phyloP scores from a whole-genome alignment of 768 basidiomycete genomes.

The Naganishia onofrii region DNA sequence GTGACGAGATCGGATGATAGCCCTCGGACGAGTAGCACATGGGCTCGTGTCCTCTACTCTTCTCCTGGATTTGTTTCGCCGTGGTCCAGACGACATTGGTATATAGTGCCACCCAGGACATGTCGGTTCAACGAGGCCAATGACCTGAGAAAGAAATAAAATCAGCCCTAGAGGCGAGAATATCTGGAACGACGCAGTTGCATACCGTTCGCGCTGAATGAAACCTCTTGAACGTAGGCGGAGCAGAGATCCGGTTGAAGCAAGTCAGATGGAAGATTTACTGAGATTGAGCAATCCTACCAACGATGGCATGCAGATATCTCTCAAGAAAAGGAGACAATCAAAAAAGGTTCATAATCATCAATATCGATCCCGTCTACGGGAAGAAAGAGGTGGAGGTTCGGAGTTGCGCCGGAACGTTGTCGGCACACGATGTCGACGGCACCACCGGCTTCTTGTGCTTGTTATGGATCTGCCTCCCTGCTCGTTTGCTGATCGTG shows the following conservation, averaged over 20 bases:
- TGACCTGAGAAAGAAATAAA: not conserved
- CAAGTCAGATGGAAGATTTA: too few relatives aligned
- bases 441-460: too few relatives aligned
- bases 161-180: not conserved
- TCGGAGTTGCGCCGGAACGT: not conserved
- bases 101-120: constrained; percentile 2
- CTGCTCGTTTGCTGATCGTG: too few relatives aligned
- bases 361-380: too few relatives aligned
- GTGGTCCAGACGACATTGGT: constrained; percentile 21
- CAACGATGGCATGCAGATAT: too few relatives aligned
- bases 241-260: too few relatives aligned
- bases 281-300: too few relatives aligned
- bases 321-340: not conserved
- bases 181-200: not conserved
- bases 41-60: not conserved
- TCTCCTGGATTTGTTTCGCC: not conserved
- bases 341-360: too few relatives aligned
- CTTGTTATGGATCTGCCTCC: too few relatives aligned
- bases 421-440: too few relatives aligned
- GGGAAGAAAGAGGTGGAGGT: not conserved
- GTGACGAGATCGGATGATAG: constrained; percentile 62
- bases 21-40: constrained; percentile 57
- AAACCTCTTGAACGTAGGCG: too few relatives aligned
- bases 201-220: too few relatives aligned
- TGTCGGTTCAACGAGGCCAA: not conserved